Conservation (phyloP, 1,284 basidiomycete genomes). For the Ceratorhiza oryzae-sativae region DNA sequence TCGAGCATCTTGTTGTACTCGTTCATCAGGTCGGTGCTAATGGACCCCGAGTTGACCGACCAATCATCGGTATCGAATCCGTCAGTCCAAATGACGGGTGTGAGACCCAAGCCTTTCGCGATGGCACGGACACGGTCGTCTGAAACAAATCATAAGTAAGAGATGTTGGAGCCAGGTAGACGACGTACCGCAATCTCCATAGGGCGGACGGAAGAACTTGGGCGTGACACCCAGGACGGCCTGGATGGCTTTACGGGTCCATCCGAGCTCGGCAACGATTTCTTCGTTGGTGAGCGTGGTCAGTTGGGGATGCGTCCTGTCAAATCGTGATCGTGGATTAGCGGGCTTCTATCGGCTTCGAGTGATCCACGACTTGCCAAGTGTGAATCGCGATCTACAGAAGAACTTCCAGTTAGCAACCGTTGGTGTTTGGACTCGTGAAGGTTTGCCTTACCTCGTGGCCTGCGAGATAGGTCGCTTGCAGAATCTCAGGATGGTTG, state of each 20-base stretch:
- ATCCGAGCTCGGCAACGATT: slow-evolving; percentile 93
- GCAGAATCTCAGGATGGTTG: slow-evolving; percentile 76
- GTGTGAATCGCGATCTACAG: slow-evolving; percentile 18
- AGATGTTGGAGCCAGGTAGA: slow-evolving; percentile 60
- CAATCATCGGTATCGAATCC: slow-evolving; percentile 90
- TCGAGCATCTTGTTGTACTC: slow-evolving; percentile 54
- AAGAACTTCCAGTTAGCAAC: slow-evolving; percentile 56
- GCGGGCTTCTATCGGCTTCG: background rate
- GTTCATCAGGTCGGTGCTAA: slow-evolving; percentile 63
- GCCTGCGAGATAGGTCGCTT: slow-evolving; percentile 84
- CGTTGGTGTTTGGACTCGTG: slow-evolving; percentile 47
- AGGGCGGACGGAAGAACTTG: background rate
- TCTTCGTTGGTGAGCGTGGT: slow-evolving; percentile 76
- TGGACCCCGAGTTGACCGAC: slow-evolving; percentile 73
- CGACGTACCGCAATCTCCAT: slow-evolving; percentile 68
- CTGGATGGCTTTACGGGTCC: slow-evolving; percentile 87
- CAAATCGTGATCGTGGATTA: background rate
- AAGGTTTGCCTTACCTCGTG: slow-evolving; percentile 51
- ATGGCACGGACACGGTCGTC: slow-evolving; percentile 92
- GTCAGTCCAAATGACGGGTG: slow-evolving; percentile 75
- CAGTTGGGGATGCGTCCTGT: slow-evolving; percentile 31
- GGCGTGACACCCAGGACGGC: slow-evolving; percentile 47
- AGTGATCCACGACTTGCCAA: background rate
- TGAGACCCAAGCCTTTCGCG: slow-evolving; percentile 78
- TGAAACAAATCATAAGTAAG: slow-evolving; percentile 38